A percentile compares a stretch with the other conserved stretches of the same genome.
Conservation (phyloP, 1,284 basidiomycete genomes). For the Grifola frondosa region DNA sequence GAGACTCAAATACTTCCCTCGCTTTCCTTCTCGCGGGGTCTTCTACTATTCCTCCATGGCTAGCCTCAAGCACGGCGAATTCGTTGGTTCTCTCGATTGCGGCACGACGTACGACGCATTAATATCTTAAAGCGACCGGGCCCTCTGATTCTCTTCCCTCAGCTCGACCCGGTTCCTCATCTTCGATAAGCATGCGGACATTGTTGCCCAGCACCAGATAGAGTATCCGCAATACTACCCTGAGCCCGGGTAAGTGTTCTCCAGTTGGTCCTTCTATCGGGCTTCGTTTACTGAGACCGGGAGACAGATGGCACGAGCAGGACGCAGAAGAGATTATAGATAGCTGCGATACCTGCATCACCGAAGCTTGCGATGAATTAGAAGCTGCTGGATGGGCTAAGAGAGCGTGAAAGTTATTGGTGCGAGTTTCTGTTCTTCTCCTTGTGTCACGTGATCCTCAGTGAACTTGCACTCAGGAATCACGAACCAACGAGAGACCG, state of each 20-base stretch:
- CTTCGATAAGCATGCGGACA: conserved; percentile 87
- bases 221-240: conserved; percentile 94
- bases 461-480: conserved; percentile 58
- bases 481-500: conserved; percentile 97
- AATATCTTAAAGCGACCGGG: background rate
- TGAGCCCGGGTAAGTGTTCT: conserved; percentile 67
- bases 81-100: conserved; percentile 88
- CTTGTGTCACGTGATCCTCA: conserved; percentile 4
- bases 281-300: background rate
- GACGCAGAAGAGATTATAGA: conserved; percentile 84
- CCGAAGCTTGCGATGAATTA: conserved; percentile 70
- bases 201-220: conserved; percentile 84
- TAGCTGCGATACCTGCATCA: conserved; percentile 79
- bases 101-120: conserved; percentile 82
- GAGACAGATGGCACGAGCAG: conserved; percentile 92
- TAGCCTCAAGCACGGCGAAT: conserved; percentile 62
- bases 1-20: conserved; percentile 1
- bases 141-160: conserved; percentile 7
- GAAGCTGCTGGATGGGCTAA: conserved; percentile 75
- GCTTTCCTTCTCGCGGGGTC: conserved; percentile 3
- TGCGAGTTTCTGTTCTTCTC: conserved; percentile 35
- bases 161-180: conserved; percentile 95
- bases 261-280: conserved; percentile 3
- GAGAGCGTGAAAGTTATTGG: conserved; percentile 91
- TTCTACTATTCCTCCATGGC: conserved; percentile 31